Evolutionary conservation across 2,329 filamentous ascomycete genomes (phyloP), one percentile per base, ranked within the genome.

Genomic region (Penicillium sp.): DNA sequence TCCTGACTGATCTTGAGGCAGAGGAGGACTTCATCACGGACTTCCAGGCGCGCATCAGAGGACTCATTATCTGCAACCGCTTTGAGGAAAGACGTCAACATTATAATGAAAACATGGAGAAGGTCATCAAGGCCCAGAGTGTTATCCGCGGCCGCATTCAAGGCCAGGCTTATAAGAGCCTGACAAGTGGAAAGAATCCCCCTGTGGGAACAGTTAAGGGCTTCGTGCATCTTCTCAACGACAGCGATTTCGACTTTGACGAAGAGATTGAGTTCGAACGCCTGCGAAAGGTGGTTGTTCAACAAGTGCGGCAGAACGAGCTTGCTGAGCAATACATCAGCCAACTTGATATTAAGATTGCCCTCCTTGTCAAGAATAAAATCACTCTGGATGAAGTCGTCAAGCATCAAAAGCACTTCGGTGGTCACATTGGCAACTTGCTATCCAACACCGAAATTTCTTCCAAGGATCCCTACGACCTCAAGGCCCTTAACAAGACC

Each of bases 191-290:
- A 57, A 97, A 96, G 77, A 97, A 97, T 69, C 94, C 94, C 25
- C 94, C 94, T 0, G 91, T 99, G 56, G 91, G 91, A 38, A 96
- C 95, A 0, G 90, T 99, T 69, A 97, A 97, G 79, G 95, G 95
- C 70, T 99, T 99, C 71, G 91, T 99, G 3, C 94, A 99, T 72
- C 81, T 99, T 37, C 85, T 99, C 54, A 99, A 97, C 67, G 94
- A 99, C 74, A 97, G 91, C 67, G 93, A 97, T 68, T 96, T 99
- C 66, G 94, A 99, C 71, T 99, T 99, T 75, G 96, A 99, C 69
- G 93, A 97, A 71, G 94, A 99, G 72, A 87, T 99, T 49, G 94
- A 99, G 70, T 97, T 97, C 63, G 94, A 99, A 73, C 85, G 92
- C 46, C 80, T 97, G 69, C 86, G 95, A 50, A 97, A 97, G 79